phyloP scores from a whole-genome alignment of 129 eudicot species.

The Tanacetum coccineum region DNA sequence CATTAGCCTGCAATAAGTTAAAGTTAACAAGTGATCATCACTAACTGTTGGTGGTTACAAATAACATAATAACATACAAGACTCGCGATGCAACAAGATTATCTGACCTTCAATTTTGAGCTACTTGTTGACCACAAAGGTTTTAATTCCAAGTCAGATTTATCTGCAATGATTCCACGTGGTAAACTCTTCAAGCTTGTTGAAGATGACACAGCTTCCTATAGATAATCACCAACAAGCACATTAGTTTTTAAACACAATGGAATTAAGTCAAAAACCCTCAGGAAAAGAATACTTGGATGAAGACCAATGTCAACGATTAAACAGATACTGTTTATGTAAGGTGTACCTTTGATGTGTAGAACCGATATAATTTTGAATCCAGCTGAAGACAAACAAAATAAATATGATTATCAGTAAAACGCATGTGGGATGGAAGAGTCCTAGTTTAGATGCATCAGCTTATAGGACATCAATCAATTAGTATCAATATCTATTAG shows the following conservation, averaged over 20 bases:
- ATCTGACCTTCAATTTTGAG: constrained; percentile 62
- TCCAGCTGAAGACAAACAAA: constrained; percentile 61
- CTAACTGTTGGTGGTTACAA: neutral
- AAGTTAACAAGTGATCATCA: neutral
- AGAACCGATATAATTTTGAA: constrained; percentile 50
- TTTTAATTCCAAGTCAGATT: constrained; percentile 84
- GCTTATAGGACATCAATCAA: constrained; percentile 7
- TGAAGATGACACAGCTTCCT: constrained; percentile 47
- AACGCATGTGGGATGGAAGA: constrained; percentile 1
- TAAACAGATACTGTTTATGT: constrained; percentile 10
- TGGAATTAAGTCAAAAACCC: neutral
- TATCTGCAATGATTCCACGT: constrained; percentile 75
- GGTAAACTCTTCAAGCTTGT: constrained; percentile 62
- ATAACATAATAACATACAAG: constrained; percentile 6
- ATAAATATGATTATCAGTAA: constrained; percentile 13
- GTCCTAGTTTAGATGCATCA: constrained; percentile 11
- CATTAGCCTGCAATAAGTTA: constrained; percentile 38
- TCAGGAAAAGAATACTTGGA: neutral
- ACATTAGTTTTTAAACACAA: neutral
- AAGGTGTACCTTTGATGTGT: constrained; percentile 48
- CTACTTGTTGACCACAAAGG: constrained; percentile 77
- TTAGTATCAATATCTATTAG: neutral
- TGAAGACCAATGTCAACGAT: neutral
- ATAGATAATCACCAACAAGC: constrained; percentile 18
- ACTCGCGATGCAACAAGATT: neutral